Conservation (phyloP, 441 rosid species). For the Hypseocharis bilobata region DNA sequence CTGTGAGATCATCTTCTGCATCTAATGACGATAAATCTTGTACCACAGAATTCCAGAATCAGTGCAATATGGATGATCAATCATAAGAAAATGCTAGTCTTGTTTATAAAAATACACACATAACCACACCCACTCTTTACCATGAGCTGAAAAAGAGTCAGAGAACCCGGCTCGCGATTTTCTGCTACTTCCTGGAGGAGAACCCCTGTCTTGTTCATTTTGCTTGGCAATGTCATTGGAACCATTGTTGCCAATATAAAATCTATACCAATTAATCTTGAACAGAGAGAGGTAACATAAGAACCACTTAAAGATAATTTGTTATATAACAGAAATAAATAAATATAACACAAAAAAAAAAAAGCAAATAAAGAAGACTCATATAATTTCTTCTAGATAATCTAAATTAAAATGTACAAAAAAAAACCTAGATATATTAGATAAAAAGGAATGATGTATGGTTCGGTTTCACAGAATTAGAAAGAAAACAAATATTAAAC, state of each 20-base stretch:
- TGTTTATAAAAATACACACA: neutral
- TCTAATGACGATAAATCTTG: slow-evolving; percentile 30
- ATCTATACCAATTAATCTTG: neutral
- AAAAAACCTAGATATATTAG: too few relatives aligned
- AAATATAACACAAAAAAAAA: too few relatives aligned
- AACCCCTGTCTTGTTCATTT: slow-evolving; percentile 16
- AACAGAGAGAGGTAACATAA: too few relatives aligned
- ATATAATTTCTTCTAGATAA: too few relatives aligned
- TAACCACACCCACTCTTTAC: slow-evolving; percentile 19
- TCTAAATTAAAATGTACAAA: too few relatives aligned
- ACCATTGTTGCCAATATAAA: slow-evolving; percentile 23
- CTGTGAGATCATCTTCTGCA: slow-evolving; percentile 17
- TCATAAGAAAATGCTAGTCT: neutral
- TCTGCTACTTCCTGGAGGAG: slow-evolving; percentile 23
- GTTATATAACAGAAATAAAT: too few relatives aligned
- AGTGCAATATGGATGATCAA: neutral
- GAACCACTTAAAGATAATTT: too few relatives aligned
- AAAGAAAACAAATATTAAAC: too few relatives aligned
- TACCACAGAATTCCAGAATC: slow-evolving; percentile 2
- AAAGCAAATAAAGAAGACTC: too few relatives aligned
- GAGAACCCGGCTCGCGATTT: slow-evolving; percentile 43
- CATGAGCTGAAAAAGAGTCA: slow-evolving; percentile 38
- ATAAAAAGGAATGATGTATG: too few relatives aligned
- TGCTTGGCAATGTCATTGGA: slow-evolving; percentile 17
- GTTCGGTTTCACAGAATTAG: too few relatives aligned